Evolutionary conservation across 2,329 filamentous ascomycete species (phyloP), one percentile per base, ranked within the genome.

Genomic region (Aspergillus sp.): DNA sequence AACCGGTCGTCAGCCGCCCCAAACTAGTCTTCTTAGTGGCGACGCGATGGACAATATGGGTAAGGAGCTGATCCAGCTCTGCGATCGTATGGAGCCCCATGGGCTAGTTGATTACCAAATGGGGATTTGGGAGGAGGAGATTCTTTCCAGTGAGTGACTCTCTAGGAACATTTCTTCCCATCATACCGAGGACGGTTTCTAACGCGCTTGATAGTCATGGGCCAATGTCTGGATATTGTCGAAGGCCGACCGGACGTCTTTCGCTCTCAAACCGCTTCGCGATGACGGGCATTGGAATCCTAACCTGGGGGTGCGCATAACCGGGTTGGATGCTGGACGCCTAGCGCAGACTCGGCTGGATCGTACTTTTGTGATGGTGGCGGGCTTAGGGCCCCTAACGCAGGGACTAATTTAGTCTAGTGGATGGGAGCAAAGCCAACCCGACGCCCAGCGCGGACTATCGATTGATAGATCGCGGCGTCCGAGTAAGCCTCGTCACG

Each of bases 41-140:
- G 88, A 90, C 2, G 84, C 82, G 23, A 82, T 98, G 52, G 87
- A 91, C 69, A 88, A 87, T 67, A 89, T 98, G 85, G 92, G 91
- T 12, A 89, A 89, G 57, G 90, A 96, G 69, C 78, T 99, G 30
- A 85, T 96, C 58, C 85, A 88, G 54, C 82, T 97, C 54, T 96
- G 93, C 73, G 92, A 98, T 73, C 86, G 86, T 54, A 85, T 98
- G 63, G 94, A 98, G 76, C 89, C 90, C 67, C 89, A 96, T 72
- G 95, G 95, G n/a, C 80, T 99, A 51, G 92, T 99, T 10, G 95
- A 99, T 78, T 99, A 98, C 74, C 90, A 98, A 71, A 96, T 97
- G 80, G 95, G 95, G 8, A 91, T 98, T 25, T 96, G 92, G 86
- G 95, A 98, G 77, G 93, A 98, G 73, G 88, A 91, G 72, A 97